Base-by-base conservation (phyloP, 371 early-diverging fungal genomes). In the Rhizomucor pusillus region DNA sequence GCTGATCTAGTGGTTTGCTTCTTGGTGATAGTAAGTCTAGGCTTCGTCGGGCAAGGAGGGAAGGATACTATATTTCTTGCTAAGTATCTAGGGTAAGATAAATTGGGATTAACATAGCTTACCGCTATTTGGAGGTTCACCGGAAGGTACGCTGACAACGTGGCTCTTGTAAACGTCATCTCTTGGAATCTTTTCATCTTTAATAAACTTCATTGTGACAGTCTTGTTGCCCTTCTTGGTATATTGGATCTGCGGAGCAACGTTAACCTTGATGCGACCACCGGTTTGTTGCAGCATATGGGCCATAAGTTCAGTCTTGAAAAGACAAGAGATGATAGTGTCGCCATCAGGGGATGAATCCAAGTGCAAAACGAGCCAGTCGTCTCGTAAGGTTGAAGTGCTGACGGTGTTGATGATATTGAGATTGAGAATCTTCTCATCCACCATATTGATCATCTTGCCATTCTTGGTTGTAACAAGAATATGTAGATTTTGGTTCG, bases 291-390 rank as follows among this genome's bases (percentile, higher is more conserved):
- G 80, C 37, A 76, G 63, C 54, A 88, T 66, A 63, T 81, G 84
- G 0, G 89, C 77, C 16, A 92, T 69, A 25, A 95, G 67, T 70
- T 94, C 97, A 4, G 94, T 95, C 75, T 95, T 95, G 69, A 91
- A 89, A 43, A 62, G 57, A 55, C 77, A 79, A n/a, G 69, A 72
- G 5, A 79, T 33, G 43, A 76, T 56, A 34, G 65, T 54, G 48
- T 65, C 86, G 45, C 82, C 81, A 49, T 87, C 88, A 16, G 82
- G 89, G 29, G 85, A 79, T 23, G 52, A 59, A 29, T 83, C 73
- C 13, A 89, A 62, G 57, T 86, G 87, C 16, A 93, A 46, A 13
- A 94, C 87, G 54, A 92, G 73, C 86, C 93, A 91, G 65, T 93
- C 94, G 67, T 96, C 97, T 39, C 82, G 76, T 44, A 81, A 69